phyloP scores from a whole-genome alignment of 768 basidiomycete species.

The Mycena crocata region DNA sequence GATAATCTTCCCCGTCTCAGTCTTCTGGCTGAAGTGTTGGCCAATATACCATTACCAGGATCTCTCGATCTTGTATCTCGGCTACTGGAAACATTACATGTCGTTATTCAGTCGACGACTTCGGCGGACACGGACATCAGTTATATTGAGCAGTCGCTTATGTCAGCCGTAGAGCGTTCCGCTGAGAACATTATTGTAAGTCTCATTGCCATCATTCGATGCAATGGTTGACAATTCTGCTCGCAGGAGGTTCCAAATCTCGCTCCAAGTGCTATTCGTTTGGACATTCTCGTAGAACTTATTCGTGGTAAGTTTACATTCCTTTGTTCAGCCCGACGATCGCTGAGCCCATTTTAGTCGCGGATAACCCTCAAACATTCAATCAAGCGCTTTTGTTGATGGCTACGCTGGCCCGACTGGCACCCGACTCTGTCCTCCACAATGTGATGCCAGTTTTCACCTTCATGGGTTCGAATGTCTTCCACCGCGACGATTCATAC shows the following conservation, averaged over 20 bases:
- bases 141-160: conserved; percentile 86
- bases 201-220: background rate
- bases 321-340: background rate
- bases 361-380: conserved; percentile 94
- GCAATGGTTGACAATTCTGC: background rate
- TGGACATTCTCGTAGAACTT: conserved; percentile 90
- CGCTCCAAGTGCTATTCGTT: conserved; percentile 69
- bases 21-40: conserved; percentile 77
- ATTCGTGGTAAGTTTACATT: conserved; percentile 75
- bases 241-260: conserved; percentile 65
- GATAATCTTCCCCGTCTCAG: conserved; percentile 61
- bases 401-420: conserved; percentile 83
- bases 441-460: conserved; percentile 99
- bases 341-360: conserved; percentile 59
- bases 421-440: conserved; percentile 91
- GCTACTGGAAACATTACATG: conserved; percentile 79
- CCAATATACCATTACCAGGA: conserved; percentile 71
- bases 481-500: conserved; percentile 96
- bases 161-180: conserved; percentile 81
- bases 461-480: conserved; percentile 98
- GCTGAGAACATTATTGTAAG: conserved; percentile 68
- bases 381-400: conserved; percentile 92
- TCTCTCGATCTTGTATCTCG: conserved; percentile 78
- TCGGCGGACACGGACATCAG: conserved; percentile 71
- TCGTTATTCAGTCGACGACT: conserved; percentile 67